A percentile compares a stretch with the other conserved stretches of the same genome.
These are phyloP conservation scores for Spiraea crenata DNA, from an alignment of 331 rosid species.

Conservation along the genomic window DNA sequence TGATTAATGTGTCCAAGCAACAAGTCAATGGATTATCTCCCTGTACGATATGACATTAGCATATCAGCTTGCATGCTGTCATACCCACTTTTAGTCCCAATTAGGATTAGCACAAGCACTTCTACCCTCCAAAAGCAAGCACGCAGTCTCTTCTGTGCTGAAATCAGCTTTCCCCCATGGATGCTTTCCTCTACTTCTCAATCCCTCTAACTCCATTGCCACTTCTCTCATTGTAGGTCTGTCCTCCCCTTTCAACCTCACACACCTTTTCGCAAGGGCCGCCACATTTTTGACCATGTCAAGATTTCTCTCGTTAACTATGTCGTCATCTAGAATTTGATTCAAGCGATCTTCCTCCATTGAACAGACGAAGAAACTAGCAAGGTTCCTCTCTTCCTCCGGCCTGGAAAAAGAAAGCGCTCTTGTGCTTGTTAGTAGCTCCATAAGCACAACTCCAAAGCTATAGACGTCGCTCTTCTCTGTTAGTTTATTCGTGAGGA, in stretches of 20 bases:
- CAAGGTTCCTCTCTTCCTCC: background rate
- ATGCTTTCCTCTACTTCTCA: background rate
- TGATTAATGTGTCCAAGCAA: too few relatives aligned
- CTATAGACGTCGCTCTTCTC: constrained; percentile 6
- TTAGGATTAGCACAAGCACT: too few relatives aligned
- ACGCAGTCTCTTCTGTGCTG: too few relatives aligned
- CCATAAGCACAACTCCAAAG: constrained; percentile 9
- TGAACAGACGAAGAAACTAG: background rate
- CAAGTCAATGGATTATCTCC: too few relatives aligned
- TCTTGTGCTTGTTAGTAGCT: background rate
- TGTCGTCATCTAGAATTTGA: constrained; percentile 1
- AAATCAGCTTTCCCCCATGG: background rate
- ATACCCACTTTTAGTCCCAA: too few relatives aligned
- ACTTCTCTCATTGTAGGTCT: constrained; percentile 13
- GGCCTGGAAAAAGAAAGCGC: background rate
- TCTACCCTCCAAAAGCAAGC: too few relatives aligned
- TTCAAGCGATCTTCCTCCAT: background rate
- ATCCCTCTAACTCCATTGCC: background rate
- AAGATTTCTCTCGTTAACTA: background rate
- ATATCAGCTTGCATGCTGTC: too few relatives aligned
- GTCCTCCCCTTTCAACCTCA: background rate
- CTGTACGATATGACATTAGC: too few relatives aligned
- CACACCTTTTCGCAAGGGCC: background rate
- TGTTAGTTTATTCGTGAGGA: background rate
- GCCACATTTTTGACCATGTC: background rate